Conservation (phyloP, 179 eudicot genomes). For the Heliamphora pulchella region DNA sequence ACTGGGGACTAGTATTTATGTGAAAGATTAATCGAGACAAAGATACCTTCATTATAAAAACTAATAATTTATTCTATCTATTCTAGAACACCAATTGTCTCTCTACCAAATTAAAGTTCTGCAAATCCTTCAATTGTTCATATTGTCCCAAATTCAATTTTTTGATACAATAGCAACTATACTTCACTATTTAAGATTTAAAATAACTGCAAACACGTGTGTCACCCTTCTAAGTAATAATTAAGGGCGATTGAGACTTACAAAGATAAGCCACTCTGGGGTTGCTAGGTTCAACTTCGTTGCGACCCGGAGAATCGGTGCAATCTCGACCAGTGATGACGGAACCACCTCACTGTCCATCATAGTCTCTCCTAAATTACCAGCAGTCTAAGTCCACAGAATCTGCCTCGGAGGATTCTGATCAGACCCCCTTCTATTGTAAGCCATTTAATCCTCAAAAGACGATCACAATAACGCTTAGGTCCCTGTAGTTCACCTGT, state of each 20-base stretch:
- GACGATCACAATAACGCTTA: slow-evolving; percentile 7
- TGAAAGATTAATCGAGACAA: no score
- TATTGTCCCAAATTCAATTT: no score
- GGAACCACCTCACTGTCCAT: slow-evolving; percentile 99
- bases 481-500: slow-evolving; percentile 18
- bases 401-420: slow-evolving; percentile 54
- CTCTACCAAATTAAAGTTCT: no score
- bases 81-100: no score
- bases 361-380: slow-evolving; percentile 76
- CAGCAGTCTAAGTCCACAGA: slow-evolving; percentile 83
- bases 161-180: no score
- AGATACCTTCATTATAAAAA: no score
- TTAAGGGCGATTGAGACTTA: slow-evolving; percentile 29
- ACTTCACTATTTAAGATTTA: no score
- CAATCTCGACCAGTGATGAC: slow-evolving; percentile 90
- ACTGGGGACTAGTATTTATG: no score
- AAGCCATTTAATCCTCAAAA: slow-evolving; percentile 36
- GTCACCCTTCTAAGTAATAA: no score
- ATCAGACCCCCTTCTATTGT: slow-evolving; percentile 58
- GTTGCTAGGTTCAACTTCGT: slow-evolving; percentile 84
- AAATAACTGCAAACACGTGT: no score
- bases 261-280: slow-evolving; percentile 93
- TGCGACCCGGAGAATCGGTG: slow-evolving; percentile 97
- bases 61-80: no score
- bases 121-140: no score